Percentiles rank a stretch among this genome's conserved stretches.
Evolutionary conservation across 495 filamentous ascomycete species (phyloP).

Genomic region (Penicillium mononematosum): DNA sequence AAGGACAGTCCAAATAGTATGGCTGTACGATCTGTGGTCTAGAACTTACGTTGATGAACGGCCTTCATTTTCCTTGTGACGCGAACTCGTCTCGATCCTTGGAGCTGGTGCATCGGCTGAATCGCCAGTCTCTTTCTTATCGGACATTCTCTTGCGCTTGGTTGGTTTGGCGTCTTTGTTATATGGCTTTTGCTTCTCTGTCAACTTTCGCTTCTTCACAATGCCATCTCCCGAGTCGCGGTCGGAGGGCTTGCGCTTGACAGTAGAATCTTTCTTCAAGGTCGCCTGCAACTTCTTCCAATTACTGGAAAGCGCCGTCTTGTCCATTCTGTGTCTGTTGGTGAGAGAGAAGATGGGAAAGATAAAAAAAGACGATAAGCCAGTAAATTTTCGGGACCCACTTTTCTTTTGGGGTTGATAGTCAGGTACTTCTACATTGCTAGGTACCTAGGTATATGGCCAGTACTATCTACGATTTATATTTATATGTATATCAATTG

Average conservation of each 20-base stretch:
- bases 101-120: slow-evolving; percentile 17
- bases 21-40: neutral
- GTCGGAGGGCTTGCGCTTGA: slow-evolving; percentile 42
- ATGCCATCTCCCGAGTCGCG: slow-evolving; percentile 33
- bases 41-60: slow-evolving; percentile 44
- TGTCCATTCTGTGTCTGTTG: slow-evolving; percentile 40
- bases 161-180: slow-evolving; percentile 12
- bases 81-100: slow-evolving; percentile 19
- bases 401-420: slow-evolving; percentile 10
- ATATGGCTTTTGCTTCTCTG: slow-evolving; percentile 28
- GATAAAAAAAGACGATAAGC: slow-evolving; percentile 15
- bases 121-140: slow-evolving; percentile 17
- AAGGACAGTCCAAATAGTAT: neutral
- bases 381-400: slow-evolving; percentile 18
- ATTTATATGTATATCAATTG: neutral
- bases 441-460: neutral
- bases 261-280: slow-evolving; percentile 51
- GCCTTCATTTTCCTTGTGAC: slow-evolving; percentile 50
- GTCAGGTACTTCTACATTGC: neutral
- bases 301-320: slow-evolving; percentile 55
- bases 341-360: slow-evolving; percentile 14
- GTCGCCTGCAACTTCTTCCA: slow-evolving; percentile 73
- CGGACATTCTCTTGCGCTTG: slow-evolving; percentile 39
- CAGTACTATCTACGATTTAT: neutral
- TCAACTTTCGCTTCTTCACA: slow-evolving; percentile 42